Conservation (phyloP, 2,329 filamentous ascomycete species). For the Endothia cerciana region DNA sequence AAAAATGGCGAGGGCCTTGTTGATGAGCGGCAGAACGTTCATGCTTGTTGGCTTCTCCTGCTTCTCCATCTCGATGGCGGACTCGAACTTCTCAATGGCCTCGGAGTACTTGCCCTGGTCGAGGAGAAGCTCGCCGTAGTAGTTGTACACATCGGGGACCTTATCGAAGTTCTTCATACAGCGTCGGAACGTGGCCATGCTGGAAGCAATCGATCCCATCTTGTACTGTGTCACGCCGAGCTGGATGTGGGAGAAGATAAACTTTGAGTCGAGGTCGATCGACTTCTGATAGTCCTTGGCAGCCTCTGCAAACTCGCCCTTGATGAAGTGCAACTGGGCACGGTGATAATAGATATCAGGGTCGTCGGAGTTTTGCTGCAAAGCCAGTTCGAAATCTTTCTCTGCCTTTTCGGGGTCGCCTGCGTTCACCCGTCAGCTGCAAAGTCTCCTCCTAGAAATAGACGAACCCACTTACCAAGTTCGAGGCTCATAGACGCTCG, state of each 20-base stretch:
- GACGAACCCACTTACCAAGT: conserved; percentile 62
- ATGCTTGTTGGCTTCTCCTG: conserved; percentile 90
- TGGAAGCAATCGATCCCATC: conserved; percentile 96
- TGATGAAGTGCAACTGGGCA: conserved; percentile 97
- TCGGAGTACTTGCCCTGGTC: conserved; percentile 96
- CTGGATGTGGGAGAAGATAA: conserved; percentile 99
- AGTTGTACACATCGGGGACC: conserved; percentile 98
- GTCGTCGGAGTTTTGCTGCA: conserved; percentile 82
- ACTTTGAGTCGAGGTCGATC: conserved; percentile 91
- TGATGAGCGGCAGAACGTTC: conserved; percentile 97
- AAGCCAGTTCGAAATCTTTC: conserved; percentile 83
- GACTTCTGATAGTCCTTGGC: conserved; percentile 99
- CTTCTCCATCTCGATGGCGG: conserved; percentile 98
- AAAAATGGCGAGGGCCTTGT: conserved; percentile 96
- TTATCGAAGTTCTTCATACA: conserved; percentile 99
- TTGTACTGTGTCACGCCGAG: conserved; percentile 99
- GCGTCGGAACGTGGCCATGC: conserved; percentile 96
- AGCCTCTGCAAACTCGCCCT: conserved; percentile 87
- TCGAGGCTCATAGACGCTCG: conserved; percentile 97
- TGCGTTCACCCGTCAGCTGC: conserved; percentile 44
- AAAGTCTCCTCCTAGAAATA: not conserved
- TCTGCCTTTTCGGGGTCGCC: conserved; percentile 85
- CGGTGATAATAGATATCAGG: conserved; percentile 99
- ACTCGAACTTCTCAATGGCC: conserved; percentile 97
- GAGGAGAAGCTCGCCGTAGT: conserved; percentile 94